A percentile compares a stretch with the other conserved stretches of the same genome.
Evolutionary conservation across 768 basidiomycete genomes (phyloP).

Genomic region (Boletus rubroflammeus): DNA sequence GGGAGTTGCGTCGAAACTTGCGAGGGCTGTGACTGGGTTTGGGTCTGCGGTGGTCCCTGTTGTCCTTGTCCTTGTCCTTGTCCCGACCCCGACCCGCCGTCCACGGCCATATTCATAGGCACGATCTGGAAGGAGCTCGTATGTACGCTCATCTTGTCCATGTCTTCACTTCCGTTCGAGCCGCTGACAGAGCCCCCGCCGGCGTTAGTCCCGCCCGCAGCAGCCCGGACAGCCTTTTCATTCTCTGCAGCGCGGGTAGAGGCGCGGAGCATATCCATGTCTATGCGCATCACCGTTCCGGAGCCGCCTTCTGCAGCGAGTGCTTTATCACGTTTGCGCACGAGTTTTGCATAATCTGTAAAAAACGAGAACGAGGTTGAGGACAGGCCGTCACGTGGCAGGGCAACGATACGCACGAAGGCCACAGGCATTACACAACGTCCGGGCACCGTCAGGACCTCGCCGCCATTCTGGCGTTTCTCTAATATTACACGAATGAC

Average conservation of each 20-base stretch:
- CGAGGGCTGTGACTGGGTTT: conserved; percentile 3
- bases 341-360: conserved; percentile 80
- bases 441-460: conserved; percentile 80
- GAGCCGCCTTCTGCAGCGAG: conserved; percentile 50
- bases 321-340: conserved; percentile 73
- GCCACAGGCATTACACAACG: conserved; percentile 83
- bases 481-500: conserved; percentile 82
- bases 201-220: conserved; percentile 31
- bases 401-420: conserved; percentile 47
- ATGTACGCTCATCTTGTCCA: conserved; percentile 40
- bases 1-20: conserved; percentile 11
- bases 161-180: conserved; percentile 7
- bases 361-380: background rate
- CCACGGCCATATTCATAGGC: conserved; percentile 21
- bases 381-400: background rate
- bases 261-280: conserved; percentile 72
- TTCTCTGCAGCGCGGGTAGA: conserved; percentile 59
- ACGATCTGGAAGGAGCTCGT: conserved; percentile 60
- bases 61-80: conserved; percentile 3
- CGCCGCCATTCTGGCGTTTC: conserved; percentile 89
- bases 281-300: conserved; percentile 47
- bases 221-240: conserved; percentile 27
- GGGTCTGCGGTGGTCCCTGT: conserved; percentile 2
- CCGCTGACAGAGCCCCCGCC: conserved; percentile 1
- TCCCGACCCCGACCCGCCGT: conserved; percentile 12